Evolutionary conservation across 306 rosid genomes (phyloP).

Genomic region (Lablab purpureus): DNA sequence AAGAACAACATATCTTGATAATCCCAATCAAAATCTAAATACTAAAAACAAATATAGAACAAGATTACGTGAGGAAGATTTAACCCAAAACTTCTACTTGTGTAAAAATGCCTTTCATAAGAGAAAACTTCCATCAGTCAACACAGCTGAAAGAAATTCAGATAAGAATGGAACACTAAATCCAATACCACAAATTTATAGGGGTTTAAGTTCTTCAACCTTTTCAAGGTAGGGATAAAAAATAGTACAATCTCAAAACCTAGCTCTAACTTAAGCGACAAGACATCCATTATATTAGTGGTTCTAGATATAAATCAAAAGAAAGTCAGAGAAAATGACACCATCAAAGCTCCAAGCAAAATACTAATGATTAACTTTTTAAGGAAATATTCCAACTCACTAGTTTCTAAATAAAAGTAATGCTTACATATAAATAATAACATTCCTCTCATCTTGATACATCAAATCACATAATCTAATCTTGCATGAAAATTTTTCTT

Average conservation of each 20-base stretch:
- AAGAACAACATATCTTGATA: too few relatives aligned
- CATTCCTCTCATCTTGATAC: too few relatives aligned
- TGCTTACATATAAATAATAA: too few relatives aligned
- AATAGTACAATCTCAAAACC: not conserved
- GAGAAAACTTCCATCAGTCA: not conserved
- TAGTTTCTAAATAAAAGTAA: too few relatives aligned
- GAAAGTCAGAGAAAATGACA: slow-evolving; percentile 20
- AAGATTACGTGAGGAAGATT: too few relatives aligned
- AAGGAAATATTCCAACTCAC: not conserved
- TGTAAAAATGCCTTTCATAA: slow-evolving; percentile 5
- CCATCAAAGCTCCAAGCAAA: not conserved
- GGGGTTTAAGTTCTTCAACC: not conserved
- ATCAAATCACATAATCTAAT: too few relatives aligned
- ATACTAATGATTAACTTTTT: too few relatives aligned
- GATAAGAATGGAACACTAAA: not conserved
- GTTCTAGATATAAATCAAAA: slow-evolving; percentile 6
- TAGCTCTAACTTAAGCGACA: not conserved
- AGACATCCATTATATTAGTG: not conserved
- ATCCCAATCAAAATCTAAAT: too few relatives aligned
- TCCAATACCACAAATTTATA: slow-evolving; percentile 11
- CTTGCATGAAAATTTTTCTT: too few relatives aligned
- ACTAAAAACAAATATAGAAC: too few relatives aligned
- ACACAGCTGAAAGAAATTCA: slow-evolving; percentile 25
- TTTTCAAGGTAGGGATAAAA: not conserved
- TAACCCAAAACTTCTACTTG: not conserved